Base-by-base conservation (phyloP, 2,329 filamentous ascomycete species). In the Keithomyces neogunnii region DNA sequence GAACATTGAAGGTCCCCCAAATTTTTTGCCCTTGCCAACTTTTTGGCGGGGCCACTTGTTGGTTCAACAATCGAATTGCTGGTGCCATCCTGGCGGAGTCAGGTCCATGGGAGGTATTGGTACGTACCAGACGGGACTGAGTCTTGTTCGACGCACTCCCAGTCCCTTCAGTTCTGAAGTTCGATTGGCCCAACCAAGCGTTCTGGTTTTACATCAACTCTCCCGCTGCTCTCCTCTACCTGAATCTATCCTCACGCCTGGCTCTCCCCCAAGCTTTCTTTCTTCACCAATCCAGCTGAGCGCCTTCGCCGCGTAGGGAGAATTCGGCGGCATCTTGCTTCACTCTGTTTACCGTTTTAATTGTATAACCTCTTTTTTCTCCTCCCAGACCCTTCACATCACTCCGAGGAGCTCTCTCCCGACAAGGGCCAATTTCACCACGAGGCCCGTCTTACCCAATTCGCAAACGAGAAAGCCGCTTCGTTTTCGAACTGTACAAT, bases 31-130 rank as follows among this genome's bases (percentile, higher is more conserved):
- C 48, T 54, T 59, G 55, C 59, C 58, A 58, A 61, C 55, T 61
- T 61, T 61, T 57, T 61, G 60, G 65, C 67, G 65, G 65, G 64
- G 57, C 63, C 29, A 13, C 49, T 57, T 42, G 19, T 19, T 19
- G 49, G 64, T 67, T 67, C 65, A 67, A 67, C 65, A 67, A 67
- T 66, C 63, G 58, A 61, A 51, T 56, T 50, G 52, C 43, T 54
- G 48, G 32, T 36, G 26, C 35, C 7, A 8, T 50, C 50, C 46
- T 46, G 57, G 59, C 58, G 57, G 19, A 49, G 45, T 51, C 35
- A 31, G 45, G 45, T 63, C 59, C 13, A 26, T 44, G 40, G 3
- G 28, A 44, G 8, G 52, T 35, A 51, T 32, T 38, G 35, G 49
- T 53, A 53, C 52, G 39, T 46, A 42, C 47, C 26, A 11, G 32